phyloP scores from a whole-genome alignment of 228 moss, liverwort and hornwort species.

The Sphagnum fallax region DNA sequence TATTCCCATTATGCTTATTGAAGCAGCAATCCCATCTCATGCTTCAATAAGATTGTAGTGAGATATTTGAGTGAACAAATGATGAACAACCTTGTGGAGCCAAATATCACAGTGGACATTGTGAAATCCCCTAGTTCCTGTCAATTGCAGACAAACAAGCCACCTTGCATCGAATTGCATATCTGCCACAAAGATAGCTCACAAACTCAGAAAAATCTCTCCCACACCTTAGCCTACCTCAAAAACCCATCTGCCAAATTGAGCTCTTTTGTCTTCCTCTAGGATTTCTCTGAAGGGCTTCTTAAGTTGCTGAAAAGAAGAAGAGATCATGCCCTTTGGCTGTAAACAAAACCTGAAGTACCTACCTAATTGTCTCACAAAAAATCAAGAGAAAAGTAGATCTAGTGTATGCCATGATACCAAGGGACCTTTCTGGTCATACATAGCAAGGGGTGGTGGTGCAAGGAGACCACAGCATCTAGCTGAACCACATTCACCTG shows the following conservation, averaged over 20 bases:
- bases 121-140: slow-evolving; percentile 72
- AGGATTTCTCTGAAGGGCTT: no score
- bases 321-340: no score
- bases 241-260: no score
- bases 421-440: slow-evolving; percentile 54
- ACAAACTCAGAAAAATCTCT: not conserved
- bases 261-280: no score
- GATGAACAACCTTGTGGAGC: slow-evolving; percentile 63
- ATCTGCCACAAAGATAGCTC: slow-evolving; percentile 17
- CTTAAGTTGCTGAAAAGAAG: no score
- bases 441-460: slow-evolving; percentile 76
- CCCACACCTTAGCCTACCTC: no score
- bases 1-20: no score
- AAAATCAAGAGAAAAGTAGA: no score
- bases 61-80: slow-evolving; percentile 74
- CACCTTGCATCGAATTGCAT: slow-evolving; percentile 76
- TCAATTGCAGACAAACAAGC: slow-evolving; percentile 59
- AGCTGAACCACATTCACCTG: slow-evolving; percentile 64
- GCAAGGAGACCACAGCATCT: slow-evolving; percentile 62
- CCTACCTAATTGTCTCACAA: no score
- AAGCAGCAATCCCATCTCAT: slow-evolving; percentile 3
- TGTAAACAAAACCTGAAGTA: no score
- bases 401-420: slow-evolving; percentile 49
- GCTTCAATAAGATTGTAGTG: slow-evolving; percentile 72
- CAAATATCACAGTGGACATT: slow-evolving; percentile 78